phyloP scores from a whole-genome alignment of 2,329 filamentous ascomycete genomes.

The Diaporthe humulicola region DNA sequence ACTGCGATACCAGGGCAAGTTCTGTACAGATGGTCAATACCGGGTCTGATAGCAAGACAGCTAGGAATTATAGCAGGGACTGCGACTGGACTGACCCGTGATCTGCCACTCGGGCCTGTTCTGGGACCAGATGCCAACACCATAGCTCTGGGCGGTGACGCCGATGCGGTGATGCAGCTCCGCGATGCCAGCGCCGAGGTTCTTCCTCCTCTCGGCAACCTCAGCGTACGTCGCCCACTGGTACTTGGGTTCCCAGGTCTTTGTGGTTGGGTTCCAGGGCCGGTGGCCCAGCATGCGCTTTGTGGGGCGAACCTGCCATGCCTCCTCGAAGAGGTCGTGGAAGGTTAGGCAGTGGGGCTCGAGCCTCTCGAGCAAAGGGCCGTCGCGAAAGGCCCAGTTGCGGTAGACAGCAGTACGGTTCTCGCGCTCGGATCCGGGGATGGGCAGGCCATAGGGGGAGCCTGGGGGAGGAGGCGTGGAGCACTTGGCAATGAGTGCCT shows the following conservation, averaged over 20 bases:
- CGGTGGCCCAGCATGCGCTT: conserved; percentile 84
- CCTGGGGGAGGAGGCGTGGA: conserved; percentile 77
- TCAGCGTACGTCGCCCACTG: conserved; percentile 87
- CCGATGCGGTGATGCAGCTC: conserved; percentile 83
- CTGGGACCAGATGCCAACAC: conserved; percentile 87
- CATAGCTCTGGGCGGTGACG: conserved; percentile 75
- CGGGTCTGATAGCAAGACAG: no score
- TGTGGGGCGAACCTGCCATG: conserved; percentile 73
- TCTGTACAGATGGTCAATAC: conserved; percentile 63
- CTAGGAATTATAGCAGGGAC: background rate
- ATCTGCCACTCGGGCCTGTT: conserved; percentile 93
- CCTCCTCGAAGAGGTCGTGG: conserved; percentile 84
- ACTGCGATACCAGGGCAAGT: conserved; percentile 87
- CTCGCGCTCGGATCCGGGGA: conserved; percentile 81
- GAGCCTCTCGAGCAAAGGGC: conserved; percentile 76
- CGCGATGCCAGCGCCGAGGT: conserved; percentile 87
- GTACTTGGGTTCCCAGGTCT: conserved; percentile 81
- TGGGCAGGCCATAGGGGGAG: conserved; percentile 80
- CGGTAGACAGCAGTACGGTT: conserved; percentile 84
- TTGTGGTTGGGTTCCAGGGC: conserved; percentile 80
- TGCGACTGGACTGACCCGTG: conserved; percentile 63
- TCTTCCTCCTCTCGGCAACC: conserved; percentile 82
- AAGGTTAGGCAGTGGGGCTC: conserved; percentile 79
- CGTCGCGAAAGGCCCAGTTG: conserved; percentile 82
- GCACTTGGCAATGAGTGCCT: conserved; percentile 66